Percentiles rank a stretch among this genome's conserved stretches.
phyloP scores from a whole-genome alignment of 129 eudicot species.

The Cynara cardunculus region DNA sequence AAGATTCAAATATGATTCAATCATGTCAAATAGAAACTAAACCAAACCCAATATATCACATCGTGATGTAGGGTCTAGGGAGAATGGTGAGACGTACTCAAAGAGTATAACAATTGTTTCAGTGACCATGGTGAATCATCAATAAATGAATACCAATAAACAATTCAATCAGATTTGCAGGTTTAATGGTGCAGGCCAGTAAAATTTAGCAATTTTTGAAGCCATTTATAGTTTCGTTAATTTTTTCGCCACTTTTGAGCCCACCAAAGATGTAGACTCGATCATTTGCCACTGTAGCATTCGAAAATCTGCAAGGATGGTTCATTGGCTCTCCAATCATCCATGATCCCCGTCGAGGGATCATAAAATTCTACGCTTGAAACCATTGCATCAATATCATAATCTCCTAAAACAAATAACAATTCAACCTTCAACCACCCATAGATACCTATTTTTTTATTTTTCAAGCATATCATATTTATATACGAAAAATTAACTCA shows the following conservation, averaged over 20 bases:
- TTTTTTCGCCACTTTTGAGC: constrained; percentile 27
- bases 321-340: constrained; percentile 66
- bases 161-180: neutral
- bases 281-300: constrained; percentile 50
- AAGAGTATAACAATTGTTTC: neutral
- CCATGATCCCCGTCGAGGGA: constrained; percentile 77
- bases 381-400: constrained; percentile 57
- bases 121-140: neutral
- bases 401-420: constrained; percentile 68
- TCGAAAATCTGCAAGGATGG: constrained; percentile 51
- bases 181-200: neutral
- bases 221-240: constrained; percentile 48
- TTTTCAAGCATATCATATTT: neutral
- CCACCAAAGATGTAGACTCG: constrained; percentile 70
- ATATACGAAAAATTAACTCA: too few species aligned
- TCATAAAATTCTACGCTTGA: constrained; percentile 60
- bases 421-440: neutral
- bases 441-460: neutral
- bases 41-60: too few species aligned
- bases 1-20: neutral
- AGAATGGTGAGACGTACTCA: too few species aligned
- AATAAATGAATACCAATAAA: neutral
- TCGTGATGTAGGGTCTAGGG: too few species aligned
- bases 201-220: neutral
- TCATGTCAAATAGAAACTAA: neutral